Evolutionary conservation across 2,329 filamentous ascomycete genomes (phyloP).

Genomic region (Dendryphion nanum): DNA sequence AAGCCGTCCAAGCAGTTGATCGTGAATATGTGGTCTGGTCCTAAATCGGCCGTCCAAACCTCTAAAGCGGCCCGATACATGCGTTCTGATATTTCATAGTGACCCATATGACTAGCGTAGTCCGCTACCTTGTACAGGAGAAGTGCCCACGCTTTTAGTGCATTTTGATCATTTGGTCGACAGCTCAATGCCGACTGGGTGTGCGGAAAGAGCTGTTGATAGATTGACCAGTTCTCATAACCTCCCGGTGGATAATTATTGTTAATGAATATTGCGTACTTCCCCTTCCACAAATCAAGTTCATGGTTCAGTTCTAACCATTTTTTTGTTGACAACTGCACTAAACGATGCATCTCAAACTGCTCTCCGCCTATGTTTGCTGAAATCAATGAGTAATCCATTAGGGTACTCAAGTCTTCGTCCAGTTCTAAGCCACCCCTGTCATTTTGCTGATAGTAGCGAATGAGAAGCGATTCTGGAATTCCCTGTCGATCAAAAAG

Average conservation of each 20-base stretch:
- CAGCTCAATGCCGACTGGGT: conserved; percentile 1
- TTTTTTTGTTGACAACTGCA: conserved; percentile 14
- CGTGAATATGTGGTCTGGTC: too few species aligned
- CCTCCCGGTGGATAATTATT: conserved; percentile 12
- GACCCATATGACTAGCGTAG: not conserved
- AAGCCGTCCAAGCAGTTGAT: too few species aligned
- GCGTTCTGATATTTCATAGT: not conserved
- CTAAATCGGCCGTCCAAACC: not conserved
- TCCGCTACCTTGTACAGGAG: not conserved
- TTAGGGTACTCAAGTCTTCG: conserved; percentile 4
- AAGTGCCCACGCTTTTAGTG: not conserved
- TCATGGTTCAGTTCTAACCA: conserved; percentile 21
- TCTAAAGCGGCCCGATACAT: not conserved
- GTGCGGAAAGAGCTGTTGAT: conserved; percentile 22
- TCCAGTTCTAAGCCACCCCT: not conserved
- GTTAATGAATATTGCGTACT: too few species aligned
- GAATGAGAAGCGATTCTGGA: conserved; percentile 26
- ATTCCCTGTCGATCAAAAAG: conserved; percentile 45
- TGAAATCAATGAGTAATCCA: conserved; percentile 12
- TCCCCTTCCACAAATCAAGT: conserved; percentile 21
- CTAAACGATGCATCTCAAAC: conserved; percentile 20
- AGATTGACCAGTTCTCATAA: conserved; percentile 12
- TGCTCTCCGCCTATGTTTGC: conserved; percentile 1
- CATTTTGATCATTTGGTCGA: not conserved
- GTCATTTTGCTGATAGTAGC: not conserved